Percentiles rank a stretch among this genome's conserved stretches.
phyloP scores from a whole-genome alignment of 805 yeast species.

The Pichia manshurica region DNA sequence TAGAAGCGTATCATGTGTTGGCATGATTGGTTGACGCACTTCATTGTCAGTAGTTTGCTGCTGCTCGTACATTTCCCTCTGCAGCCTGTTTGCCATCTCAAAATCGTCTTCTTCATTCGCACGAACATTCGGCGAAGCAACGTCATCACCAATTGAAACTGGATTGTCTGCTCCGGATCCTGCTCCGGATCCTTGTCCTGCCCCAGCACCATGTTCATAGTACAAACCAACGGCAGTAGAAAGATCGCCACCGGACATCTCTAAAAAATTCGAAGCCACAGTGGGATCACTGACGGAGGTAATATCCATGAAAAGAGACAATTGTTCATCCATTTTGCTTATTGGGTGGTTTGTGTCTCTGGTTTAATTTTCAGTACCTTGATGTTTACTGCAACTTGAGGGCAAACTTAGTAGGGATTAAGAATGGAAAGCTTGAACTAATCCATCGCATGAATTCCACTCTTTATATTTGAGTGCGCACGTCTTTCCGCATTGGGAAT shows the following conservation, averaged over 20 bases:
- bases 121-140: neutral
- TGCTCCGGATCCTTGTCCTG: neutral
- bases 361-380: neutral
- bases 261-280: constrained; percentile 70
- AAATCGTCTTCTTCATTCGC: constrained; percentile 16
- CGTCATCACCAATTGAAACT: constrained; percentile 16
- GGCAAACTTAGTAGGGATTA: too few species aligned
- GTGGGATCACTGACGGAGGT: constrained; percentile 67
- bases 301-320: constrained; percentile 71
- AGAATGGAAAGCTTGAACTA: too few species aligned
- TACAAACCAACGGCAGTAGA: constrained; percentile 81
- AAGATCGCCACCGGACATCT: constrained; percentile 68
- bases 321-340: constrained; percentile 7
- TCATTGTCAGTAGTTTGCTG: constrained; percentile 35
- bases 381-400: too few species aligned
- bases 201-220: constrained; percentile 56
- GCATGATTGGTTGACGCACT: constrained; percentile 74
- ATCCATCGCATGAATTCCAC: too few species aligned
- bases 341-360: neutral
- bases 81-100: constrained; percentile 53
- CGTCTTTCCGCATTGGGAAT: too few species aligned
- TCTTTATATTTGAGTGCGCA: too few species aligned
- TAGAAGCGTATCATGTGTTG: constrained; percentile 60
- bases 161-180: neutral
- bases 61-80: constrained; percentile 52